These are phyloP conservation scores for Periconia macrospinosa DNA, from an alignment of 2,329 filamentous ascomycete genomes.

Conservation along the genomic window DNA sequence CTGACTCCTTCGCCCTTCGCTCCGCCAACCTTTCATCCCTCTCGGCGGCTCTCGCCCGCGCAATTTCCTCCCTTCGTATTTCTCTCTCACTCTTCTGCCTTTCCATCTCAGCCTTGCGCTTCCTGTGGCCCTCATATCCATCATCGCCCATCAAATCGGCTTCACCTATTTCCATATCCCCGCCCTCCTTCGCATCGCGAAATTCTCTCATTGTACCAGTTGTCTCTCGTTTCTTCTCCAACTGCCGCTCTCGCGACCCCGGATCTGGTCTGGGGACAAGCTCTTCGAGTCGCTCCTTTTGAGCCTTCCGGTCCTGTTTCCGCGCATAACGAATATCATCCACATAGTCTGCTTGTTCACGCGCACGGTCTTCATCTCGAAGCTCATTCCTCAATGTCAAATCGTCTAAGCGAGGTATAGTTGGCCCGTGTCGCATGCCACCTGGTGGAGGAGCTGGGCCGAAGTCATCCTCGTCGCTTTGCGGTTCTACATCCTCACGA, in stretches of 20 bases:
- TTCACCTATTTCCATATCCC: conserved; percentile 68
- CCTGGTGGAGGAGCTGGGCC: conserved; percentile 54
- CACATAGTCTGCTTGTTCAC: conserved; percentile 48
- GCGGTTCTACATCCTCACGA: conserved; percentile 11
- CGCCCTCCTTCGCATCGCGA: conserved; percentile 65
- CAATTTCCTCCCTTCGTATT: conserved; percentile 76
- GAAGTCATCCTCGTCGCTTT: conserved; percentile 53
- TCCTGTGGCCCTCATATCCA: conserved; percentile 67
- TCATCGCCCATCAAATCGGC: conserved; percentile 76
- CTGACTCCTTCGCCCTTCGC: conserved; percentile 76
- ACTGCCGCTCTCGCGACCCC: conserved; percentile 76
- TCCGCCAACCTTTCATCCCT: conserved; percentile 73
- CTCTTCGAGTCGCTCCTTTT: conserved; percentile 78
- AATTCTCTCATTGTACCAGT: conserved; percentile 76
- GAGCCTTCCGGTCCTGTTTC: conserved; percentile 63
- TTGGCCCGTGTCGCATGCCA: conserved; percentile 52
- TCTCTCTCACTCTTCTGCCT: conserved; percentile 81
- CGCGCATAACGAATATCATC: conserved; percentile 64
- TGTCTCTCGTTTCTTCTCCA: conserved; percentile 80
- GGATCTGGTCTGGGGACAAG: conserved; percentile 79
- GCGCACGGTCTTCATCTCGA: conserved; percentile 56
- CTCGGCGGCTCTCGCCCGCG: conserved; percentile 74
- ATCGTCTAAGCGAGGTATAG: conserved; percentile 73
- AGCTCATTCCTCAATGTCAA: conserved; percentile 66
- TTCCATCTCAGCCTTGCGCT: conserved; percentile 65